Evolutionary conservation across 768 basidiomycete genomes (phyloP), one percentile per base, ranked within the genome.

Genomic region (Pleurotus tuber-regium): DNA sequence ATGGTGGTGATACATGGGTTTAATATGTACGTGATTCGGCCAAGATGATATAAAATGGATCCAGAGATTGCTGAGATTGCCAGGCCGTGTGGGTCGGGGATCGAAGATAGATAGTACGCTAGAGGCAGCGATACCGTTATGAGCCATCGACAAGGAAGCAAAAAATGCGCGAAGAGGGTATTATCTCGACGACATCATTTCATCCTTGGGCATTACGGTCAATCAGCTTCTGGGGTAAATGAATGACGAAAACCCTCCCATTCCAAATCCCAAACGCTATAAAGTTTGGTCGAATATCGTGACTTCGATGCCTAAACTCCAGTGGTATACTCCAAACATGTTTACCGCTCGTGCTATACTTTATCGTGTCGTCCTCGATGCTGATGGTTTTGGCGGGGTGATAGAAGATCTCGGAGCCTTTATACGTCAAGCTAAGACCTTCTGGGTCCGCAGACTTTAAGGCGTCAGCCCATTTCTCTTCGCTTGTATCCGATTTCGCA

Each of bases 211-310:
- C 25, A n/a, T 44, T 44, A 28, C 43, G 43, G n/a, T 24, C 16
- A 14, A 44, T 28, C 14, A 44, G 25, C 26, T 44, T 44, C 43
- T 24, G 8, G n/a, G 43, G 43, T 11, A 44, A 23, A 18, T 44
- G 43, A 14, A 44, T n/a, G 25, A 44, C 43, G n/a, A 44, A 25
- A 6, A 44, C 43, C 5, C 43, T 10, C n/a, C 43, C 43, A n/a
- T 44, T 44, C 43, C 43, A 44, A 11, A 44, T 44, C 1, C 43
- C 43, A 28, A 44, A 25, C 14, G 43, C 19, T 14, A n/a, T n/a
- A 28, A 44, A 44, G 43, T 44, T 44, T 14, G 43, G 43, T 44
- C 43, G 43, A 11, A 44, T 19, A 25, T 44, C 19, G 14, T 44
- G 24, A 19, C 43, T 44, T 10, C 43, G 43, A 44, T 25, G 43